phyloP scores from a whole-genome alignment of 805 yeast genomes.

The Starmerella apis region DNA sequence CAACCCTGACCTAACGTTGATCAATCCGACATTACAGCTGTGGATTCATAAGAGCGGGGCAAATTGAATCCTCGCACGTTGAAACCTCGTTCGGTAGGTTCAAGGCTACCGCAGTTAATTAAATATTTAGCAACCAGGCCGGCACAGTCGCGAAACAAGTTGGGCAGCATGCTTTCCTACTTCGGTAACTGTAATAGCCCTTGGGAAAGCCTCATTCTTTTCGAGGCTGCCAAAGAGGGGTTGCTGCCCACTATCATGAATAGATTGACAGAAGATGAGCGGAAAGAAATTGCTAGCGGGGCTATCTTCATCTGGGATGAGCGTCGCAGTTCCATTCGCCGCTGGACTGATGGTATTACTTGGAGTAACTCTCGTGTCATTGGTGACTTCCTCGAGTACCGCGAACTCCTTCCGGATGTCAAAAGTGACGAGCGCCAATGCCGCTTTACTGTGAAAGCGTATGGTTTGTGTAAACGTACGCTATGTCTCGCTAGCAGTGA shows the following conservation, averaged over 20 bases:
- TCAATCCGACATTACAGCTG: background rate
- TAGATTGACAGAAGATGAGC: constrained; percentile 47
- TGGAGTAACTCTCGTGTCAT: constrained; percentile 67
- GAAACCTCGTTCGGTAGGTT: background rate
- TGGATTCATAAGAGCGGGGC: background rate
- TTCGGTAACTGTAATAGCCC: constrained; percentile 49
- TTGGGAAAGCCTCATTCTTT: constrained; percentile 50
- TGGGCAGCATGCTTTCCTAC: constrained; percentile 45
- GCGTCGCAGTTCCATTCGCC: constrained; percentile 54
- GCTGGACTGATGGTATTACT: constrained; percentile 70
- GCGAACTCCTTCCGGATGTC: constrained; percentile 43
- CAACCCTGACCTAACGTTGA: constrained; percentile 1
- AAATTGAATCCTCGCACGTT: no score
- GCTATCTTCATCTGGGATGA: constrained; percentile 66
- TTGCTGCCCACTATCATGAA: constrained; percentile 49
- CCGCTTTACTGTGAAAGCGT: constrained; percentile 36
- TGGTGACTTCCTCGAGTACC: constrained; percentile 52
- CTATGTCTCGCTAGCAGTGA: constrained; percentile 47
- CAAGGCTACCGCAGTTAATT: no score
- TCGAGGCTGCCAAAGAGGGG: constrained; percentile 54
- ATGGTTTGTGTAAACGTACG: constrained; percentile 56
- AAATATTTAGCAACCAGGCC: background rate
- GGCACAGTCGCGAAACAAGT: background rate
- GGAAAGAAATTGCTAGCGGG: constrained; percentile 46
- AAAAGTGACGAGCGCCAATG: constrained; percentile 22